Conservation (phyloP, 2,329 filamentous ascomycete genomes). For the Beauveria rudraprayagi region DNA sequence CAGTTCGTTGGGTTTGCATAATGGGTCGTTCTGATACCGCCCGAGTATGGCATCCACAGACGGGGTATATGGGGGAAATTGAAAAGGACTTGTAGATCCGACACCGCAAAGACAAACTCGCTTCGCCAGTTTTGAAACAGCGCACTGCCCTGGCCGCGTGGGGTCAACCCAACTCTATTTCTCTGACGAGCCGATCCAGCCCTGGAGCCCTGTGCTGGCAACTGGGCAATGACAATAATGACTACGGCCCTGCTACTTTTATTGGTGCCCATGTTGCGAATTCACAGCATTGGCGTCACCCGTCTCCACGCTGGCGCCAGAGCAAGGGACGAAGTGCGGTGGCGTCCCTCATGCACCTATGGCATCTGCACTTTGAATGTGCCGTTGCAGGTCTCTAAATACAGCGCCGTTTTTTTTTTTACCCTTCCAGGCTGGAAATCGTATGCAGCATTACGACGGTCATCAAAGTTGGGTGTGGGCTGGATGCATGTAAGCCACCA, state of each 20-base stretch:
- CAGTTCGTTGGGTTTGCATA: neutral
- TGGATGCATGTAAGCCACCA: neutral
- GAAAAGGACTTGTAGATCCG: neutral
- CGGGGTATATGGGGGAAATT: neutral
- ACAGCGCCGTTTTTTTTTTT: neutral
- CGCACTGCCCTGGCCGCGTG: neutral
- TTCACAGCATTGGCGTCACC: neutral
- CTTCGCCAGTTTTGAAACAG: neutral
- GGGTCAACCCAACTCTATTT: neutral
- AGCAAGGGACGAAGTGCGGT: neutral
- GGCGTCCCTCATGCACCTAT: conserved; percentile 4
- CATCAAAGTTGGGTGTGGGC: neutral
- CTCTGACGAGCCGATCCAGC: neutral
- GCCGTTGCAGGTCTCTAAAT: neutral
- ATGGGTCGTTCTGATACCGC: neutral
- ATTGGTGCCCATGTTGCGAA: neutral
- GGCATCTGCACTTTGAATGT: neutral
- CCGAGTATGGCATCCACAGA: neutral
- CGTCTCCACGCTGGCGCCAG: neutral
- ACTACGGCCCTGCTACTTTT: neutral
- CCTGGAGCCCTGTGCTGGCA: too few relatives aligned
- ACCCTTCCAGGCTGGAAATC: neutral
- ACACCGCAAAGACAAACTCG: neutral
- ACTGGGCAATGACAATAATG: neutral
- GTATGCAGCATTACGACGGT: neutral